Conservation (phyloP, 2,329 filamentous ascomycete genomes). For the Pseudogymnoascus sp. region DNA sequence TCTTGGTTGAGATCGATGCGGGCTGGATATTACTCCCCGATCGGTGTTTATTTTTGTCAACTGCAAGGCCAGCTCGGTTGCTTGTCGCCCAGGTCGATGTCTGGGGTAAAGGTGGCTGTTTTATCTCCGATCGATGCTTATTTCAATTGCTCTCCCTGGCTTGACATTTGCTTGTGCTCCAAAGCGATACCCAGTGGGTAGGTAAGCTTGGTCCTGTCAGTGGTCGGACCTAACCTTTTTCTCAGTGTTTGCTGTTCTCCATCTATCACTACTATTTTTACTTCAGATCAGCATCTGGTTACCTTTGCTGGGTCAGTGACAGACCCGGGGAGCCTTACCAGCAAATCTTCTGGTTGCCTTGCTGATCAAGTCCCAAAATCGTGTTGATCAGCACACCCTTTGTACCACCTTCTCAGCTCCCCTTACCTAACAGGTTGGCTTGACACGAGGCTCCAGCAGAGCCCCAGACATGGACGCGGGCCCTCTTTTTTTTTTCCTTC, state of each 20-base stretch:
- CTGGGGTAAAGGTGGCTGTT: not conserved
- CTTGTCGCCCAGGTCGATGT: not conserved
- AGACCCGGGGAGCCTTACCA: not conserved
- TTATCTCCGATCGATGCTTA: not conserved
- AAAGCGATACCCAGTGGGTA: not conserved
- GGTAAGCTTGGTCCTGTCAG: not conserved
- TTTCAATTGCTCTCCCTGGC: not conserved
- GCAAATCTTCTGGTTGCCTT: not conserved
- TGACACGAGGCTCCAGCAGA: not conserved
- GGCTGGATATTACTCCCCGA: not conserved
- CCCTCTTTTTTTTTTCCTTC: not conserved
- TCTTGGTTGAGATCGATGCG: not conserved
- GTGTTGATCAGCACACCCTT: not conserved
- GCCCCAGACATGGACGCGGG: not conserved
- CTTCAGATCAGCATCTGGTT: not conserved
- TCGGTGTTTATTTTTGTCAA: not conserved
- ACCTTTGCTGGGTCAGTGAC: not conserved
- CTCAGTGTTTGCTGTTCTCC: not conserved
- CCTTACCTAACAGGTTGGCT: not conserved
- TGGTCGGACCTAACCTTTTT: not conserved
- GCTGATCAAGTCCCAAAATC: not conserved
- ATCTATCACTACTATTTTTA: not conserved
- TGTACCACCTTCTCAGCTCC: not conserved
- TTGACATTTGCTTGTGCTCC: not conserved
- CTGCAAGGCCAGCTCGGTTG: not conserved